These are phyloP conservation scores for Fusarium staphyleae DNA, from an alignment of 2,329 filamentous ascomycete genomes.

Conservation along the genomic window DNA sequence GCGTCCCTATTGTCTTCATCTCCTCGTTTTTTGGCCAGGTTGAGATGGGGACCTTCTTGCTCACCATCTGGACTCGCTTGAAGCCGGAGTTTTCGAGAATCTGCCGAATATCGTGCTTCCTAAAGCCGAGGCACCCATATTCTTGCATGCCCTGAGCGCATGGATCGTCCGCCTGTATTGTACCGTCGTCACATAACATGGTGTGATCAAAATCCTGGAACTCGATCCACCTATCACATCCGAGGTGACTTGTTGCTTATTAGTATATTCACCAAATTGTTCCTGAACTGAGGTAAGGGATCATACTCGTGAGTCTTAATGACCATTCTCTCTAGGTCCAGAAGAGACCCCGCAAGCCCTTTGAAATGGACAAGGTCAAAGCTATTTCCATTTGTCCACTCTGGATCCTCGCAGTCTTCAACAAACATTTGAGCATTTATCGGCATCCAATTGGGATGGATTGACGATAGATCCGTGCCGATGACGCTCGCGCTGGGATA, in stretches of 20 bases:
- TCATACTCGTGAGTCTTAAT: conserved; percentile 46
- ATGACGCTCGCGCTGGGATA: conserved; percentile 51
- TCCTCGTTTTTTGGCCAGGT: conserved; percentile 52
- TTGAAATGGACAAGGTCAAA: conserved; percentile 65
- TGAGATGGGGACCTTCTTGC: conserved; percentile 56
- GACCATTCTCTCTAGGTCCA: conserved; percentile 59
- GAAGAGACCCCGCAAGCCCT: conserved; percentile 58
- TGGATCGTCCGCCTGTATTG: conserved; percentile 52
- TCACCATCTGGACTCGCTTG: conserved; percentile 51
- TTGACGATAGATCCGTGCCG: conserved; percentile 54
- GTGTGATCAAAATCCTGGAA: conserved; percentile 55
- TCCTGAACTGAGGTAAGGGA: conserved; percentile 1
- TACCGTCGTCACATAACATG: conserved; percentile 53
- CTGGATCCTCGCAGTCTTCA: conserved; percentile 65
- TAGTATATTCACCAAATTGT: neutral
- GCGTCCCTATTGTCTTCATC: conserved; percentile 51
- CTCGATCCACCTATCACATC: conserved; percentile 60
- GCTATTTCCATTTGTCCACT: conserved; percentile 60
- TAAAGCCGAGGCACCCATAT: conserved; percentile 51
- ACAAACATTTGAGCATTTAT: conserved; percentile 68
- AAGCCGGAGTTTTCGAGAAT: conserved; percentile 53
- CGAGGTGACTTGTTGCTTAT: conserved; percentile 47
- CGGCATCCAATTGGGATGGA: conserved; percentile 59
- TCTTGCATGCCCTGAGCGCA: conserved; percentile 44
- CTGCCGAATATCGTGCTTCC: conserved; percentile 44